phyloP scores from a whole-genome alignment of 202 grass and related monocot genomes.

The Brachypodium distachyon region DNA sequence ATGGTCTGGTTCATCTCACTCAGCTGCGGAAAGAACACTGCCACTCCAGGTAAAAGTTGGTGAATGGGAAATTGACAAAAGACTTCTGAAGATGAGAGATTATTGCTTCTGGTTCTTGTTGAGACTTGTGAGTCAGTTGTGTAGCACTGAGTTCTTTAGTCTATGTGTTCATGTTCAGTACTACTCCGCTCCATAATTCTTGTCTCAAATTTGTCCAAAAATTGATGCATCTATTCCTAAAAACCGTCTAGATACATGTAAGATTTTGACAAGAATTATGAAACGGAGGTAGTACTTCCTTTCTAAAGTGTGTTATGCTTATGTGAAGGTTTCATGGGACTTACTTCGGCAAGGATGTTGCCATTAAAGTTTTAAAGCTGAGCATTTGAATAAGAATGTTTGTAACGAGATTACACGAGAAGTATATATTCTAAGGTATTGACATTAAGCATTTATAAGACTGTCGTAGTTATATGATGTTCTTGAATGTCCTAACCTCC shows the following conservation, averaged over 20 bases:
- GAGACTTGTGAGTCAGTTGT: constrained; percentile 60
- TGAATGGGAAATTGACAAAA: constrained; percentile 83
- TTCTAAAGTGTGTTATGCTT: constrained; percentile 16
- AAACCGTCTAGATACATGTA: too few relatives aligned
- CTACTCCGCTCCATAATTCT: too few relatives aligned
- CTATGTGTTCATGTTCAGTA: constrained; percentile 7
- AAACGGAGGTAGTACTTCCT: background rate
- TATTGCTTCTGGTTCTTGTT: constrained; percentile 89
- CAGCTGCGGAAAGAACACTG: constrained; percentile 60
- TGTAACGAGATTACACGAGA: constrained; percentile 87
- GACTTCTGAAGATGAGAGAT: constrained; percentile 73
- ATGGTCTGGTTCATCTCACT: constrained; percentile 77
- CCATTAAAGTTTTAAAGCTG: constrained; percentile 88
- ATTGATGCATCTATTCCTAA: too few relatives aligned
- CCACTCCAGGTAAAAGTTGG: constrained; percentile 50
- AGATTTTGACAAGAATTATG: too few relatives aligned
- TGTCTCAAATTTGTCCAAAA: too few relatives aligned
- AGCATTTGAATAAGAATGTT: constrained; percentile 78
- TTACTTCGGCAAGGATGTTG: constrained; percentile 83
- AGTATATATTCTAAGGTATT: constrained; percentile 96
- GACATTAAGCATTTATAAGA: constrained; percentile 17
- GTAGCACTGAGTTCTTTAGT: background rate
- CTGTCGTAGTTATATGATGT: background rate
- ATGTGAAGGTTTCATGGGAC: constrained; percentile 70
- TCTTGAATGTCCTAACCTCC: background rate